Evolutionary conservation across 2,329 filamentous ascomycete species (phyloP), one percentile per base, ranked within the genome.

Genomic region (Escovopsis sp.): DNA sequence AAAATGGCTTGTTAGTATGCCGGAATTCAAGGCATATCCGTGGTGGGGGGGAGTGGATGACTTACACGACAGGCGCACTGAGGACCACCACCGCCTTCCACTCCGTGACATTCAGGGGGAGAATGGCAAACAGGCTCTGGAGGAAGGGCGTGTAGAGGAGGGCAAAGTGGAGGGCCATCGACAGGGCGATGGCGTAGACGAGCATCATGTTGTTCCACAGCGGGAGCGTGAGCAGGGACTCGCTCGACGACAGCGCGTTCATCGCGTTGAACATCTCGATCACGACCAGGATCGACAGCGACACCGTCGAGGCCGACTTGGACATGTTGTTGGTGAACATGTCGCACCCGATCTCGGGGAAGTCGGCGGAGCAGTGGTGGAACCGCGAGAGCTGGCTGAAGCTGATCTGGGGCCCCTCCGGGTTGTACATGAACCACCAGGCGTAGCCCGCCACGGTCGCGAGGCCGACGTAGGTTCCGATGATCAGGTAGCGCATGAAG

Each of bases 361-460:
- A 96, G 44, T 86, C 71, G 13, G 83, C 56, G 0, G 81, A 81
- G 74, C 91, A 98, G 58, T 81, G 80, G 67, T 98, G 91, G 79
- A 96, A 98, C 66, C 93, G 83, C 20, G 82, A 71, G 50, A 98
- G 70, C 59, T 98, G 85, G 61, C 74, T 82, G 67, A 96, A 94
- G 48, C 71, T 79, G 63, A 98, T 94, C 61, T 94, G 84, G 20
- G 91, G 91, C 1, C 91, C 91, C 50, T 80, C 77, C 8, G 79
- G 66, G 67, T 96, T 89, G 70, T 83, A 94, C 82, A 98, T 88
- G 71, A 96, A 98, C 85, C 87, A 98, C 91, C 91, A 98, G n/a
- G 86, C 89, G 58, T 98, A 98, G 37, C 93, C 91, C 56, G 82
- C 87, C 15, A 98, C 93, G 4, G 91, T 98, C 41, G 91, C 91